Base-by-base conservation (phyloP, 2,329 filamentous ascomycete genomes). In the Cordyceps cateniannulata region DNA sequence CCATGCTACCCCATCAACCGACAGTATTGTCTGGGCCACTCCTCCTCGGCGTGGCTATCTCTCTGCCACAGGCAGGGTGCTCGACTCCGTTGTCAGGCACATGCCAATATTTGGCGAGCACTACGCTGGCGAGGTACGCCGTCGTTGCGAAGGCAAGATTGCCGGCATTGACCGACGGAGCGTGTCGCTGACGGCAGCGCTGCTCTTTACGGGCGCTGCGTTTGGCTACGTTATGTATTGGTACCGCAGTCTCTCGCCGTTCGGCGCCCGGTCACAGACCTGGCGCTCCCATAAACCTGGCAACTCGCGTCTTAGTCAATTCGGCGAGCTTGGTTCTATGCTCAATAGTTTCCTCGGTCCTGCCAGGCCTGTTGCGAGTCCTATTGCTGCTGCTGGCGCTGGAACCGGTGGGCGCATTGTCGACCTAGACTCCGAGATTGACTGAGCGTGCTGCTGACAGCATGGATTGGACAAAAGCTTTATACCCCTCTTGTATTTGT, bases 321-420 rank as follows among this genome's bases (percentile, higher is more conserved):
- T 80, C 64, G 80, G 80, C 3, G 77, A 79, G 24, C 69, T 81
- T 18, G 79, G 80, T 1, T 72, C 75, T 1, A 76, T 83, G 69
- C 65, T 83, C 32, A 66, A 67, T 16, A 72, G 69, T 48, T 72
- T 69, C 5, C 62, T 76, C 20, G 72, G 72, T 29, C 65, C 67
- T 2, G 67, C 65, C 54, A 63, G 63, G 25, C 58, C 66, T 32
- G 61, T 63, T 2, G 49, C n/a, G 64, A 61, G 51, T 48, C 63
- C 25, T 50, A 65, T 4, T 63, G 58, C 54, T 32, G 25, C 3
- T 63, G 58, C 54, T 32, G 25, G 8, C 61, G 20, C 45, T 12
- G 44, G 60, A 58, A 22, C 59, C 66, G 48, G 69, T 38, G 58
- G 71, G 22, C 69, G 68, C 7, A 63, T 75, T 50, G 67, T 75